A percentile compares a stretch with the other conserved stretches of the same genome.
These are phyloP conservation scores for Aristolochia contorta DNA, from an alignment of 164 flowering plant species.

Conservation along the genomic window DNA sequence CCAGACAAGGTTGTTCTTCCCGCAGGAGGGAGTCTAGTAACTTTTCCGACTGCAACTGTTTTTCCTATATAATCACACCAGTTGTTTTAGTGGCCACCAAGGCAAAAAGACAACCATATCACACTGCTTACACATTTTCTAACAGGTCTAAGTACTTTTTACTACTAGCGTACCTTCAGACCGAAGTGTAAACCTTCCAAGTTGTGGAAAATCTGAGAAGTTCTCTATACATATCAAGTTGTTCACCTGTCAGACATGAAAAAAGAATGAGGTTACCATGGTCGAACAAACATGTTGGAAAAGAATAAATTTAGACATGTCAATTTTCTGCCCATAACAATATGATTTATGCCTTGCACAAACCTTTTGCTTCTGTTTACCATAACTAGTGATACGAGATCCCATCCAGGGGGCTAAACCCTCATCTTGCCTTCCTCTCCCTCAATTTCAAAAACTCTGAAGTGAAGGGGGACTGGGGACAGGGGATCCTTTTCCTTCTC, in stretches of 20 bases:
- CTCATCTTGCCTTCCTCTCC: no score
- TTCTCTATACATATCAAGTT: slow-evolving; percentile 80
- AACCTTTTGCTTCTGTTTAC: no score
- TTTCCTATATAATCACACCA: slow-evolving; percentile 38
- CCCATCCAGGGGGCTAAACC: no score
- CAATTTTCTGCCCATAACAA: no score
- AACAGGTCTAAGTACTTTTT: no score
- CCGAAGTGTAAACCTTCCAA: slow-evolving; percentile 95
- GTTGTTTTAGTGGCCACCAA: background rate
- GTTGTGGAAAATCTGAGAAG: slow-evolving; percentile 83
- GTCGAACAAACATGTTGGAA: background rate
- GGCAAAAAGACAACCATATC: background rate
- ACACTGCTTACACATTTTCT: background rate
- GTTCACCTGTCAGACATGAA: slow-evolving; percentile 44
- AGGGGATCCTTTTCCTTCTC: no score
- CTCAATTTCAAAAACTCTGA: no score
- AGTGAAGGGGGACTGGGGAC: no score
- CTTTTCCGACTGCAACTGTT: slow-evolving; percentile 86
- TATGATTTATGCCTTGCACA: no score
- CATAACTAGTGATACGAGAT: no score
- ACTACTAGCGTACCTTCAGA: slow-evolving; percentile 64
- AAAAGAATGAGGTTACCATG: slow-evolving; percentile 3
- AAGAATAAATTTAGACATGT: no score
- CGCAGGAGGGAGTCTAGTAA: slow-evolving; percentile 34
- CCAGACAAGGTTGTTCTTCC: slow-evolving; percentile 18